Percentiles rank a stretch among this genome's conserved stretches.
These are phyloP conservation scores for Saitozyma sp. DNA, from an alignment of 768 basidiomycete genomes.

Conservation along the genomic window DNA sequence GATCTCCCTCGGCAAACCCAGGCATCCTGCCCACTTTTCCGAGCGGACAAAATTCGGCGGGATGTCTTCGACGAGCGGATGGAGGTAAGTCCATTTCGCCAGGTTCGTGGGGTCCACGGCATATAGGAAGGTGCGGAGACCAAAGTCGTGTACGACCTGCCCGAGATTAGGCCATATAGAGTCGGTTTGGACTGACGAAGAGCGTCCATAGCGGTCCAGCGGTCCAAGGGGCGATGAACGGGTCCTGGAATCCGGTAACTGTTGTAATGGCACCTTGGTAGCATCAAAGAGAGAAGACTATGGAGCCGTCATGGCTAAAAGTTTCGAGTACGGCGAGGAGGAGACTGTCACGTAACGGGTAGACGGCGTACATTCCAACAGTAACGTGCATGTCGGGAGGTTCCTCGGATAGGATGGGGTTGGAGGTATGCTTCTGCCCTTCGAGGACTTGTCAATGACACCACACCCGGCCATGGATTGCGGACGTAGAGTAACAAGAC, in stretches of 20 bases:
- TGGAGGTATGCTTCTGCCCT: slow-evolving; percentile 13
- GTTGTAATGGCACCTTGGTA: too few species aligned
- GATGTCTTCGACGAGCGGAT: slow-evolving; percentile 3
- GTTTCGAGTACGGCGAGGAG: too few species aligned
- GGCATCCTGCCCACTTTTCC: slow-evolving; percentile 17
- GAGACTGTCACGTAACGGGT: too few species aligned
- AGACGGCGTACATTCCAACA: too few species aligned
- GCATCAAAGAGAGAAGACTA: too few species aligned
- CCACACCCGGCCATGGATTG: too few species aligned
- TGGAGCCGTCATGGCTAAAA: too few species aligned
- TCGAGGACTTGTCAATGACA: too few species aligned
- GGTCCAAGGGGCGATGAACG: slow-evolving; percentile 7
- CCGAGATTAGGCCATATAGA: slow-evolving; percentile 19
- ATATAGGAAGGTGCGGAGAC: slow-evolving; percentile 16
- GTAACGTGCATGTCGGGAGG: background rate
- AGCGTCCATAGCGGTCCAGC: slow-evolving; percentile 15
- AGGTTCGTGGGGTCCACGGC: slow-evolving; percentile 10
- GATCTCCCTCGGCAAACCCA: slow-evolving; percentile 18
- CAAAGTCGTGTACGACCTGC: slow-evolving; percentile 12
- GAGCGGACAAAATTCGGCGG: background rate
- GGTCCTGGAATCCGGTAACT: slow-evolving; percentile 19
- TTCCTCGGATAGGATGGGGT: slow-evolving; percentile 10
- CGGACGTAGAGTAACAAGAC: background rate
- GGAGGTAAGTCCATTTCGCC: slow-evolving; percentile 10
- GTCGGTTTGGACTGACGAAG: background rate